phyloP scores from a whole-genome alignment of 441 rosid species.

The Dalechampia spathulata region DNA sequence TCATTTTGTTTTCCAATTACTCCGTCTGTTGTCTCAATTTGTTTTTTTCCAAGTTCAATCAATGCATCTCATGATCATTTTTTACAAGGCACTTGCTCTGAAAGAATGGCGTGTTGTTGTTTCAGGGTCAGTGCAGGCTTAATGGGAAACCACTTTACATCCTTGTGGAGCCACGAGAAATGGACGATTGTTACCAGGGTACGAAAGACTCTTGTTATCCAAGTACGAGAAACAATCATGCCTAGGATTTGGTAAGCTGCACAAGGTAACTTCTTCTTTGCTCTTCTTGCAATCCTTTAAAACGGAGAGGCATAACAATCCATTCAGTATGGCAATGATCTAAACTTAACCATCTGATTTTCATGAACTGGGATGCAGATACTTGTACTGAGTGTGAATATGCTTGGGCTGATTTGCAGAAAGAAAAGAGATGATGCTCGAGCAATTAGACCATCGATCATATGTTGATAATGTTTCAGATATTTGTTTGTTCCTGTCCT shows the following conservation, averaged over 20 bases:
- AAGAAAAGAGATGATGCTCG: constrained; percentile 22
- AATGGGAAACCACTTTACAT: constrained; percentile 88
- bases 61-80: too few species aligned
- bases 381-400: neutral
- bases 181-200: constrained; percentile 44
- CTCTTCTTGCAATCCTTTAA: too few species aligned
- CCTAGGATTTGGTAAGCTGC: too few species aligned
- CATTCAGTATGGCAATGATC: too few species aligned
- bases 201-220: neutral
- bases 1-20: too few species aligned
- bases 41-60: too few species aligned
- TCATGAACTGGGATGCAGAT: constrained; percentile 12
- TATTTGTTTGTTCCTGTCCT: neutral
- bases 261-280: too few species aligned
- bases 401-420: constrained; percentile 23
- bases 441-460: constrained; percentile 6
- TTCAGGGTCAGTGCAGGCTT: constrained; percentile 73
- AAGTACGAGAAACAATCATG: too few species aligned
- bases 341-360: too few species aligned
- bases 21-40: too few species aligned
- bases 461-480: constrained; percentile 1
- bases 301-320: too few species aligned
- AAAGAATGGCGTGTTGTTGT: neutral
- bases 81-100: neutral
- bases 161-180: constrained; percentile 85